These are phyloP conservation scores for Macrolepiota fuliginosa DNA, from an alignment of 768 basidiomycete genomes.

Conservation along the genomic window DNA sequence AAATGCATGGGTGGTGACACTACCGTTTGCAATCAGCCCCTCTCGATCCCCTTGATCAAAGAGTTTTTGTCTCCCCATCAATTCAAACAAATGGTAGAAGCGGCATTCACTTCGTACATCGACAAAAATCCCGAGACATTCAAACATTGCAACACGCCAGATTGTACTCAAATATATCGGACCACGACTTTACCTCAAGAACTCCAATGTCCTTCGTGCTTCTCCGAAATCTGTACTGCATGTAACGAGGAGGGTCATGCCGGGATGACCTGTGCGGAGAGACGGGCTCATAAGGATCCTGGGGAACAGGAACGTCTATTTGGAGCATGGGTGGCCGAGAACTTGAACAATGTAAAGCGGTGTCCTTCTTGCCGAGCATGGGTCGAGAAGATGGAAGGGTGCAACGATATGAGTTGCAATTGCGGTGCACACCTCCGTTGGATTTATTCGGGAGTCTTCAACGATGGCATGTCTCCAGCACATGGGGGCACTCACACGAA, in stretches of 20 bases:
- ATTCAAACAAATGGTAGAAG: constrained; percentile 50
- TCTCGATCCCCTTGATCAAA: constrained; percentile 53
- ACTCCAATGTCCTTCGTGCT: constrained; percentile 53
- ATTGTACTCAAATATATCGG: constrained; percentile 68
- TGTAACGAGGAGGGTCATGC: constrained; percentile 51
- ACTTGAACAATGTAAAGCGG: constrained; percentile 40
- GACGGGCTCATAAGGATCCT: constrained; percentile 28
- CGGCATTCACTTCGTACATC: constrained; percentile 53
- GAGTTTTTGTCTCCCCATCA: constrained; percentile 46
- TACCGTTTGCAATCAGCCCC: constrained; percentile 47
- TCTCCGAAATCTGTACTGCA: constrained; percentile 42
- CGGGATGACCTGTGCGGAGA: constrained; percentile 48
- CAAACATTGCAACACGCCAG: constrained; percentile 69
- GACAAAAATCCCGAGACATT: constrained; percentile 54
- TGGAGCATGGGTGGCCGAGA: constrained; percentile 33
- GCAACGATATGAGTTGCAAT: constrained; percentile 53
- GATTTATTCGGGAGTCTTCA: constrained; percentile 17
- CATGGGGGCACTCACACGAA: constrained; percentile 5
- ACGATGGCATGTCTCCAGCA: constrained; percentile 12
- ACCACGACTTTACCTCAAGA: constrained; percentile 21
- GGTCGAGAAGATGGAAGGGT: constrained; percentile 51
- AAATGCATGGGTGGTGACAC: constrained; percentile 61
- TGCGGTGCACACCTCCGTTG: constrained; percentile 43
- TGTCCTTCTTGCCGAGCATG: constrained; percentile 45
- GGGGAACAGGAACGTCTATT: constrained; percentile 41